Conservation (phyloP, 2,329 filamentous ascomycete genomes). For the Endoconidiophora laricicola region DNA sequence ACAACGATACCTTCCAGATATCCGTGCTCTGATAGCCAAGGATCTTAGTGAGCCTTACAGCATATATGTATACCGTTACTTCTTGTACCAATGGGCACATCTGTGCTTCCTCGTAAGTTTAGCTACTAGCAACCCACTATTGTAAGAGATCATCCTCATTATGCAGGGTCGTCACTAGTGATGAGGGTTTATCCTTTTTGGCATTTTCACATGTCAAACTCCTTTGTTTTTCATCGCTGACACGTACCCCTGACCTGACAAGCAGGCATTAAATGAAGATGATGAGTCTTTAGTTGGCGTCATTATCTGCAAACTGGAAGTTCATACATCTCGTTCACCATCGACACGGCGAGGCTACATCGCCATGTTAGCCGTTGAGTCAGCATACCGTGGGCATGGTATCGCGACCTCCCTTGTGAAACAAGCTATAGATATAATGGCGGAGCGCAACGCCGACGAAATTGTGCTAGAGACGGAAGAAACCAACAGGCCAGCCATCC, state of each 20-base stretch:
- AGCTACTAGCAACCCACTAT: too few species aligned
- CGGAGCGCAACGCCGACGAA: constrained; percentile 68
- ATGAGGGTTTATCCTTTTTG: constrained; percentile 6
- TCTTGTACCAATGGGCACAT: constrained; percentile 92
- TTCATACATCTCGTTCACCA: constrained; percentile 65
- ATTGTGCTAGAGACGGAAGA: constrained; percentile 93
- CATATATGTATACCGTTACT: constrained; percentile 98
- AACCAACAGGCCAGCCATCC: constrained; percentile 76
- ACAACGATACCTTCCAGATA: constrained; percentile 57
- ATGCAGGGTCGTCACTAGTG: too few species aligned
- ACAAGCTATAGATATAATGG: constrained; percentile 84
- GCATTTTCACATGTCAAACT: not conserved
- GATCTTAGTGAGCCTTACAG: constrained; percentile 97
- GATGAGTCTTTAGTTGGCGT: constrained; percentile 63
- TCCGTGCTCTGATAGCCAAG: constrained; percentile 83
- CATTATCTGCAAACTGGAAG: constrained; percentile 86
- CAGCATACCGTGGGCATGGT: constrained; percentile 63
- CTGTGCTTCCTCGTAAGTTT: constrained; percentile 79
- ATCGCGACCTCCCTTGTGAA: constrained; percentile 82
- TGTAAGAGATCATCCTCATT: not conserved
- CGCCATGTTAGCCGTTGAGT: constrained; percentile 88
- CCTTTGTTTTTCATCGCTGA: too few species aligned
- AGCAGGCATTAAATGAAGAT: constrained; percentile 40
- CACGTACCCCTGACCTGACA: not conserved
- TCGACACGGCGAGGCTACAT: constrained; percentile 77